phyloP scores from a whole-genome alignment of 441 rosid genomes.

The Lepidium campestre region DNA sequence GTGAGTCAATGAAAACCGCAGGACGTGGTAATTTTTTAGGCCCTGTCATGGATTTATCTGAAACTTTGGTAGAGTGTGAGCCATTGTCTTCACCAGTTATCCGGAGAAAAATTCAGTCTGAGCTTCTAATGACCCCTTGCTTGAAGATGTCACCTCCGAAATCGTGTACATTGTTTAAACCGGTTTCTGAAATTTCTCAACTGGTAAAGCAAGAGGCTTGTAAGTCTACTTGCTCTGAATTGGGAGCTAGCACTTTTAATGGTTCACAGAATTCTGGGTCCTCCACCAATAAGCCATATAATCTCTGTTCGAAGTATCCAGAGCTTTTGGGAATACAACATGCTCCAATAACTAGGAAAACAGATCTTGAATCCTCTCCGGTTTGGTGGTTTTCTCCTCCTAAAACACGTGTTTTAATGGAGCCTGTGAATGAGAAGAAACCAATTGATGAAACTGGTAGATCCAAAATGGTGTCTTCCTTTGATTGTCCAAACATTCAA shows the following conservation, averaged over 20 bases:
- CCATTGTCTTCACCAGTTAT: constrained; percentile 38
- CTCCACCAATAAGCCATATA: constrained; percentile 35
- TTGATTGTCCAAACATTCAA: constrained; percentile 15
- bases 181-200: constrained; percentile 35
- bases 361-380: constrained; percentile 58
- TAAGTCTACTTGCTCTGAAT: constrained; percentile 56
- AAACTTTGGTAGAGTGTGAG: constrained; percentile 22
- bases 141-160: constrained; percentile 79
- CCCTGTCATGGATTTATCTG: constrained; percentile 16
- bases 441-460: constrained; percentile 14
- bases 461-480: constrained; percentile 4
- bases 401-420: constrained; percentile 68
- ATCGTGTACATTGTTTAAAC: constrained; percentile 68
- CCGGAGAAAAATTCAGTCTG: constrained; percentile 31
- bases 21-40: constrained; percentile 33
- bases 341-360: constrained; percentile 37
- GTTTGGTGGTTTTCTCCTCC: constrained; percentile 89
- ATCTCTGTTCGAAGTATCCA: constrained; percentile 52
- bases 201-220: constrained; percentile 26
- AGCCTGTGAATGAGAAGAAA: constrained; percentile 48
- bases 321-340: constrained; percentile 63
- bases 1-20: constrained; percentile 19
- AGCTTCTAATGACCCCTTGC: constrained; percentile 66
- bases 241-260: constrained; percentile 30
- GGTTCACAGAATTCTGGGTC: constrained; percentile 45